These are phyloP conservation scores for Boletellus emodensis DNA, from an alignment of 768 basidiomycete genomes.

Conservation along the genomic window DNA sequence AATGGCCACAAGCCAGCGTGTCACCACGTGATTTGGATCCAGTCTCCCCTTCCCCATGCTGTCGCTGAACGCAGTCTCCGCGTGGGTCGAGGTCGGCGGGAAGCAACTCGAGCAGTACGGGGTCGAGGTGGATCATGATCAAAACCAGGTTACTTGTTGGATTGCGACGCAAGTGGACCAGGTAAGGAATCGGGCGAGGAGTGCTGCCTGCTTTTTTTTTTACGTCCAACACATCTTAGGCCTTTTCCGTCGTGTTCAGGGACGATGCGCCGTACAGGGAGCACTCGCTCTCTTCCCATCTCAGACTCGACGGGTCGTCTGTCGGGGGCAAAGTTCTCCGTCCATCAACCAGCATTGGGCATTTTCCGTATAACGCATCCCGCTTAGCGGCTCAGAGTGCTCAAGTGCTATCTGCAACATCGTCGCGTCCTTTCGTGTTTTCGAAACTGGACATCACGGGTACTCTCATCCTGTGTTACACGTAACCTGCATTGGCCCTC, in stretches of 20 bases:
- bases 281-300: slow-evolving; percentile 1
- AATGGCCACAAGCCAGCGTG: background rate
- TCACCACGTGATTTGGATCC: slow-evolving; percentile 19
- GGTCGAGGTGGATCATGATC: slow-evolving; percentile 15
- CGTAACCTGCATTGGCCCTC: background rate
- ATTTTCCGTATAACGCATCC: background rate
- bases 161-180: slow-evolving; percentile 25
- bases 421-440: slow-evolving; percentile 22
- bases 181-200: slow-evolving; percentile 9
- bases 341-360: background rate
- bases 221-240: slow-evolving; percentile 10
- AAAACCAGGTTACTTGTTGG: slow-evolving; percentile 27
- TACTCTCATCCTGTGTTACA: slow-evolving; percentile 6
- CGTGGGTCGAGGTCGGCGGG: slow-evolving; percentile 30
- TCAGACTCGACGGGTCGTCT: slow-evolving; percentile 19
- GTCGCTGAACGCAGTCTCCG: slow-evolving; percentile 16
- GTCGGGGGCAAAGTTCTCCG: slow-evolving; percentile 5
- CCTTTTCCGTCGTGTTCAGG: slow-evolving; percentile 24
- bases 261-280: slow-evolving; percentile 10
- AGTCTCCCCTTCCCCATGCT: slow-evolving; percentile 15
- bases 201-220: background rate
- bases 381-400: slow-evolving; percentile 7
- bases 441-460: slow-evolving; percentile 28
- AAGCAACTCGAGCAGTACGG: slow-evolving; percentile 24
- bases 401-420: slow-evolving; percentile 10